Conservation (phyloP, 2,329 filamentous ascomycete species). For the Amylocarpus encephaloides region DNA sequence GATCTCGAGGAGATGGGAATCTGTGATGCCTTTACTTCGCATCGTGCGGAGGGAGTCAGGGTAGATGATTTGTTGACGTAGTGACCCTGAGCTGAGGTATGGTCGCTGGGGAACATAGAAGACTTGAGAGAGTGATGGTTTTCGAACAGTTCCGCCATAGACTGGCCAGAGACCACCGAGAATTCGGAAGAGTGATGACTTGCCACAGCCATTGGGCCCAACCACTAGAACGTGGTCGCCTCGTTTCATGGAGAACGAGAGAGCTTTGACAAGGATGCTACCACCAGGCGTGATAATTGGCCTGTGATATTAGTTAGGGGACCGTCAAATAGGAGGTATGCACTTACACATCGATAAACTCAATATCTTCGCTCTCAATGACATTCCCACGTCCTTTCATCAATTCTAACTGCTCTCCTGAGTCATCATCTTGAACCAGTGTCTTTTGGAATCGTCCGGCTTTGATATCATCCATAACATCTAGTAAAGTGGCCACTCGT, state of each 20-base stretch:
- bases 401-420: conserved; percentile 73
- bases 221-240: conserved; percentile 88
- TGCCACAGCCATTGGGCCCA: conserved; percentile 94
- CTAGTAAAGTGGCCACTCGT: conserved; percentile 78
- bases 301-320: conserved; percentile 28
- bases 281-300: conserved; percentile 97
- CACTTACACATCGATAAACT: conserved; percentile 71
- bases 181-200: conserved; percentile 93
- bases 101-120: conserved; percentile 98
- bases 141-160: conserved; percentile 88
- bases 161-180: conserved; percentile 95
- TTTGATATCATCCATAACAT: conserved; percentile 92
- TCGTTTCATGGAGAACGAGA: conserved; percentile 80
- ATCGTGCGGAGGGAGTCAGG: conserved; percentile 84
- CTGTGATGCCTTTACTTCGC: conserved; percentile 75
- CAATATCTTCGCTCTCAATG: conserved; percentile 74
- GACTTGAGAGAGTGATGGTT: conserved; percentile 86
- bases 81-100: conserved; percentile 81
- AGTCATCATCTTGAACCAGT: conserved; percentile 81
- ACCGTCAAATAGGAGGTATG: neutral
- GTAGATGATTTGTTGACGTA: conserved; percentile 97
- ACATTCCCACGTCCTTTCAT: conserved; percentile 76
- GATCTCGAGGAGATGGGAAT: conserved; percentile 71
- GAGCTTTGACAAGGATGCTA: conserved; percentile 76
- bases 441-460: conserved; percentile 93